Evolutionary conservation across 2,329 filamentous ascomycete genomes (phyloP).

Genomic region (Fusarium equiseti): DNA sequence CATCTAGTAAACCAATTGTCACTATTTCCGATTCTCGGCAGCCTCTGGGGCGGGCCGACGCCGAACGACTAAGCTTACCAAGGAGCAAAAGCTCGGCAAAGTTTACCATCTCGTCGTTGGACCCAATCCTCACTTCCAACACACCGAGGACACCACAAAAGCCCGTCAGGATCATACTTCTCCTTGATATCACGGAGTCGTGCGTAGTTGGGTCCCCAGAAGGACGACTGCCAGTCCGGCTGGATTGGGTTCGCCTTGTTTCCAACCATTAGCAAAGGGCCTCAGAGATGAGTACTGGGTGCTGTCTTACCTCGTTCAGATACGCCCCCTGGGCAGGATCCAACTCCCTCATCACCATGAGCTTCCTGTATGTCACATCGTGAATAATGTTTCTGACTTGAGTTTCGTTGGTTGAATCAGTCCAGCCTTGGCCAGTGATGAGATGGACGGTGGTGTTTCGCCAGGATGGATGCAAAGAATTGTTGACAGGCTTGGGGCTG

Average conservation of each 20-base stretch:
- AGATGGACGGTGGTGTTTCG: neutral
- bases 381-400: neutral
- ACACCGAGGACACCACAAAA: slow-evolving; percentile 8
- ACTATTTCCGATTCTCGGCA: accelerated
- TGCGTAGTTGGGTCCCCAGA: neutral
- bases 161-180: neutral
- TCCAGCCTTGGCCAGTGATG: neutral
- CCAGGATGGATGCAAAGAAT: neutral
- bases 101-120: neutral
- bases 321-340: neutral
- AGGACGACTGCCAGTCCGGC: slow-evolving; percentile 5
- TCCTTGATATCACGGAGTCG: neutral
- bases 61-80: neutral
- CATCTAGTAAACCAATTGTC: too few relatives aligned
- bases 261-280: neutral
- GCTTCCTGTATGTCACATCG: neutral
- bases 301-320: neutral
- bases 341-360: neutral
- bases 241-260: neutral
- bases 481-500: neutral
- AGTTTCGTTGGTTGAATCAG: neutral
- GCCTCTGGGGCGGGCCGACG: accelerated
- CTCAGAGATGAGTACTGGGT: accelerated
- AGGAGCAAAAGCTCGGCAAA: neutral
- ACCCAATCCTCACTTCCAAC: slow-evolving; percentile 14